A percentile compares a stretch with the other conserved stretches of the same genome.
These are phyloP conservation scores for Cyphellophora europaea DNA, from an alignment of 2,329 filamentous ascomycete genomes.

Conservation along the genomic window DNA sequence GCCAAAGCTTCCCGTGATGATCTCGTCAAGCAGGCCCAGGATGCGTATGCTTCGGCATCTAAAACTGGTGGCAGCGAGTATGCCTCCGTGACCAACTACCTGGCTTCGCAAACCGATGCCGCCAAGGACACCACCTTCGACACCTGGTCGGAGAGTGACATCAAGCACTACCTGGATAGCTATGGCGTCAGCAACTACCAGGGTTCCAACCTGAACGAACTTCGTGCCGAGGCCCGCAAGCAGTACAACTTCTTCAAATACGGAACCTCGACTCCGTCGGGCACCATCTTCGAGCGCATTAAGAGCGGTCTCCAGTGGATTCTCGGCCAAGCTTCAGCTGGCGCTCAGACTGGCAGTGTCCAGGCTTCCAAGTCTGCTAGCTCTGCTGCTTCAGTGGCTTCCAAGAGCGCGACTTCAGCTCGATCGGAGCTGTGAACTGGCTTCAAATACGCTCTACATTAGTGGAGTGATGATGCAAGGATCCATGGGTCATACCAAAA, in stretches of 20 bases:
- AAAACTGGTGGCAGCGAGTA: conserved; percentile 35
- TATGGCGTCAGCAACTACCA: conserved; percentile 57
- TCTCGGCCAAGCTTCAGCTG: conserved; percentile 37
- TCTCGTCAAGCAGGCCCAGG: conserved; percentile 49
- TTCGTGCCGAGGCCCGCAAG: conserved; percentile 61
- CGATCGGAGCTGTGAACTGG: not conserved
- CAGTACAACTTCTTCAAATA: conserved; percentile 70
- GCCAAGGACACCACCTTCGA: conserved; percentile 62
- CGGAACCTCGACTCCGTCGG: conserved; percentile 57
- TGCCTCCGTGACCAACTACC: conserved; percentile 62
- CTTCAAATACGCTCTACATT: no score
- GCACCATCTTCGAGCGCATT: conserved; percentile 58
- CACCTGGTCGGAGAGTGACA: conserved; percentile 59
- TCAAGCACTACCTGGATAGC: conserved; percentile 71
- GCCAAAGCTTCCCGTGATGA: conserved; percentile 63
- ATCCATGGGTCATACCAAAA: no score
- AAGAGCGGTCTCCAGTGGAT: conserved; percentile 37
- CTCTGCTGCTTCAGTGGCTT: conserved; percentile 11
- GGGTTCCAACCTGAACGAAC: conserved; percentile 57
- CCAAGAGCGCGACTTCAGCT: conserved; percentile 4
- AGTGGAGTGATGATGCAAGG: no score
- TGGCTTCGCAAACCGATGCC: conserved; percentile 54
- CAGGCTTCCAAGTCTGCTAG: conserved; percentile 13
- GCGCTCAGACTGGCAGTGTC: conserved; percentile 26
- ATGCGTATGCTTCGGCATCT: conserved; percentile 36